Evolutionary conservation across 768 basidiomycete genomes (phyloP).

Genomic region (Daedaleopsis nitida): DNA sequence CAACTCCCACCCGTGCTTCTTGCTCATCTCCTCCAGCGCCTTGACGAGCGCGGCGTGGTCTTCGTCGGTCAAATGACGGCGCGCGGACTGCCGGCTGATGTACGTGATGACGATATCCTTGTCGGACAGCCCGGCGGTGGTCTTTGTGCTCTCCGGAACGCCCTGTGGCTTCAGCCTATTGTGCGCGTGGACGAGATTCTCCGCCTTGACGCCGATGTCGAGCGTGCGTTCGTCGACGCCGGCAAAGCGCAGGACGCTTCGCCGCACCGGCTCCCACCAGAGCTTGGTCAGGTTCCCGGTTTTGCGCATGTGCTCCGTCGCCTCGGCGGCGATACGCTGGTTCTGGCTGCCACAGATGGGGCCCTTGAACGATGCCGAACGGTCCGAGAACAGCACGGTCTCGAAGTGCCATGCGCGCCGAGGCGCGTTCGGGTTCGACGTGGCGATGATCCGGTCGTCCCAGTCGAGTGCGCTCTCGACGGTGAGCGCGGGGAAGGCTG

Average conservation of each 20-base stretch:
- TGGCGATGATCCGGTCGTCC: conserved; percentile 54
- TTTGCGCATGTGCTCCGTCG: conserved; percentile 54
- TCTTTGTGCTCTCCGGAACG: conserved; percentile 23
- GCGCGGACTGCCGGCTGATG: conserved; percentile 64
- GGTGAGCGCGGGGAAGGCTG: conserved; percentile 68
- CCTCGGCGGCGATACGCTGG: conserved; percentile 73
- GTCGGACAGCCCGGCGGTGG: conserved; percentile 17
- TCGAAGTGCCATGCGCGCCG: conserved; percentile 70
- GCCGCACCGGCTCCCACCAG: conserved; percentile 82
- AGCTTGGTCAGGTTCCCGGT: conserved; percentile 39
- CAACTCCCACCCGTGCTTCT: conserved; percentile 55
- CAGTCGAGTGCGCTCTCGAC: conserved; percentile 75
- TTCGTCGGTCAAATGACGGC: conserved; percentile 53
- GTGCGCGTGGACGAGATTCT: conserved; percentile 5
- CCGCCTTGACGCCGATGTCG: conserved; percentile 32
- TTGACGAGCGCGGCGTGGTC: conserved; percentile 58
- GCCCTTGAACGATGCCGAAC: conserved; percentile 77
- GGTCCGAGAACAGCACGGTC: conserved; percentile 66
- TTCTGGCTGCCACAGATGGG: conserved; percentile 59
- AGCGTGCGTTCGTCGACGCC: conserved; percentile 42
- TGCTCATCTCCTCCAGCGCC: conserved; percentile 53
- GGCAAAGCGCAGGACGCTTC: conserved; percentile 67
- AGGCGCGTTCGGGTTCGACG: conserved; percentile 19
- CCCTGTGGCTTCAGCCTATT: conserved; percentile 7
- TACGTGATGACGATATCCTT: conserved; percentile 68